Percentiles rank a stretch among this genome's conserved stretches.
Conservation (phyloP, 1,284 basidiomycete genomes). For the Leccinum pachyderme region DNA sequence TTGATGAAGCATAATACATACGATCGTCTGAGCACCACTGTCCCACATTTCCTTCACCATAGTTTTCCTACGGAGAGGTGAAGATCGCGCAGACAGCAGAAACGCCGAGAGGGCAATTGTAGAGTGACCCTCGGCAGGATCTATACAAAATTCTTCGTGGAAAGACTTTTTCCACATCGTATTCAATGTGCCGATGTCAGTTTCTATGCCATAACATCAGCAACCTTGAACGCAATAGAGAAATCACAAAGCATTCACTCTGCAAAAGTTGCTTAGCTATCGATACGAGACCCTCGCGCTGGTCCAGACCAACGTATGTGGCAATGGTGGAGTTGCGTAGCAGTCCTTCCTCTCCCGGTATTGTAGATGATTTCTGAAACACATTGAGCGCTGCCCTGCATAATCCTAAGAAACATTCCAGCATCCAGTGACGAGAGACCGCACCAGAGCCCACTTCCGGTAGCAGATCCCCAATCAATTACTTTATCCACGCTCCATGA, state of each 20-base stretch:
- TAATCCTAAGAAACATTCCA: conserved; percentile 14
- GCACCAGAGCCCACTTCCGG: conserved; percentile 75
- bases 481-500: conserved; percentile 57
- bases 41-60: conserved; percentile 87
- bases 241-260: conserved; percentile 38
- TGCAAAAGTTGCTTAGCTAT: conserved; percentile 64
- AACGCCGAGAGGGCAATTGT: conserved; percentile 86
- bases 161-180: conserved; percentile 59
- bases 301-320: conserved; percentile 69
- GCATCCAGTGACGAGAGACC: conserved; percentile 17
- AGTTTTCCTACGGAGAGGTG: conserved; percentile 58
- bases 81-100: conserved; percentile 72
- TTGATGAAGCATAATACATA: conserved; percentile 36
- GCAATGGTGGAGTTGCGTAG: conserved; percentile 51
- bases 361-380: conserved; percentile 47
- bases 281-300: conserved; percentile 60
- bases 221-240: conserved; percentile 2
- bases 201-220: conserved; percentile 38
- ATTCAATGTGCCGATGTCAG: conserved; percentile 42
- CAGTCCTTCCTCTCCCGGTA: conserved; percentile 33
- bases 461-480: conserved; percentile 74
- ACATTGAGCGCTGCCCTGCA: conserved; percentile 62
- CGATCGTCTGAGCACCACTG: conserved; percentile 80
- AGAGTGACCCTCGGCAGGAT: conserved; percentile 39
- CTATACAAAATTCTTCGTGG: conserved; percentile 45